A percentile compares a stretch with the other conserved stretches of the same genome.
These are phyloP conservation scores for Colletotrichum sp. DNA, from an alignment of 2,329 filamentous ascomycete species.

Conservation along the genomic window DNA sequence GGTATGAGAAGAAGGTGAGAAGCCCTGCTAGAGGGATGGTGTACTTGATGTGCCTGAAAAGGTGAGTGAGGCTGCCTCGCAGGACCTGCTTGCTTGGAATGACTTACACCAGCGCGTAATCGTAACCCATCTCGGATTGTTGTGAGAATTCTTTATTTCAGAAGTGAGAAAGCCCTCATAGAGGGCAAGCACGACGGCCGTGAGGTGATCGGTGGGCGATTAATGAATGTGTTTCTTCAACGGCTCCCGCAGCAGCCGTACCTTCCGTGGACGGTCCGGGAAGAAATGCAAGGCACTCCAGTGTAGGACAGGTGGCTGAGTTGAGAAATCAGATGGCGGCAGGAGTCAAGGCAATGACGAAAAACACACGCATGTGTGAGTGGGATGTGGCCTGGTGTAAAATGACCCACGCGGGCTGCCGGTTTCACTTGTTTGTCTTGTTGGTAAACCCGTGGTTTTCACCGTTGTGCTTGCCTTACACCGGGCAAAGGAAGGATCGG, in stretches of 20 bases:
- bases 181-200: background rate
- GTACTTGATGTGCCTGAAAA: constrained; percentile 65
- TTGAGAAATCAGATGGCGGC: background rate
- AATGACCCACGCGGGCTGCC: background rate
- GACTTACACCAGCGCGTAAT: constrained; percentile 68
- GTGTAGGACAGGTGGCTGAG: background rate
- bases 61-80: background rate
- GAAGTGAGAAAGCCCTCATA: background rate
- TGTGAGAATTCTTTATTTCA: background rate
- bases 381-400: background rate
- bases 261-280: background rate
- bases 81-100: background rate
- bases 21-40: constrained; percentile 67
- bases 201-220: background rate
- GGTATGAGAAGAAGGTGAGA: constrained; percentile 64
- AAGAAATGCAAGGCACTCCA: background rate
- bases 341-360: constrained; percentile 9
- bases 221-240: background rate
- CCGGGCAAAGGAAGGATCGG: background rate
- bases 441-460: background rate
- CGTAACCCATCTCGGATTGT: constrained; percentile 55
- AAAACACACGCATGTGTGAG: background rate
- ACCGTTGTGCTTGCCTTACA: background rate
- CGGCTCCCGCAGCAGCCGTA: background rate
- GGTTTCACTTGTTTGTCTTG: background rate